Conservation (phyloP, 2,329 filamentous ascomycete genomes). For the Truncatella angustata region DNA sequence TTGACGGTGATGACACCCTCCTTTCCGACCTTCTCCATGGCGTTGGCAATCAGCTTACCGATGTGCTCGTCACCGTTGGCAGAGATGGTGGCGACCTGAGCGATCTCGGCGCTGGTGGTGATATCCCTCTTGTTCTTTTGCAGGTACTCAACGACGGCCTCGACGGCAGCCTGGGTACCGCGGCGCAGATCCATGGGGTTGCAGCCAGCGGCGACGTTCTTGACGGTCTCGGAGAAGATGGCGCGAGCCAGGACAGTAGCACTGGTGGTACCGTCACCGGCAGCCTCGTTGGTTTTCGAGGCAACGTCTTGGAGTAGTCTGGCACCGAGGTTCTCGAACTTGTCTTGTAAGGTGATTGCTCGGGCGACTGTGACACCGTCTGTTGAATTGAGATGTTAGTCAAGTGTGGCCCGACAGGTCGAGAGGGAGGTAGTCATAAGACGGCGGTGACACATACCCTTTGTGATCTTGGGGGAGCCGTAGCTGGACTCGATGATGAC, state of each 20-base stretch:
- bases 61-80: conserved; percentile 97
- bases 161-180: conserved; percentile 94
- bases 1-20: conserved; percentile 99
- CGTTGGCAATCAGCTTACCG: conserved; percentile 91
- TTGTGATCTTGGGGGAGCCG: conserved; percentile 98
- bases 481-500: conserved; percentile 98
- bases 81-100: conserved; percentile 96
- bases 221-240: conserved; percentile 99
- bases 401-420: too few relatives aligned
- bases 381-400: conserved; percentile 37
- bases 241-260: conserved; percentile 94
- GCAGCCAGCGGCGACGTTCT: conserved; percentile 99
- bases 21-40: conserved; percentile 99
- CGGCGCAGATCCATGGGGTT: conserved; percentile 99
- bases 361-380: conserved; percentile 88
- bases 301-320: conserved; percentile 96
- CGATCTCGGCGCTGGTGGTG: conserved; percentile 94
- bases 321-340: conserved; percentile 99
- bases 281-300: conserved; percentile 98
- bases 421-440: too few relatives aligned
- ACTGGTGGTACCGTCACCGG: conserved; percentile 97
- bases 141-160: conserved; percentile 90
- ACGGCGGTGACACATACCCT: conserved; percentile 66
- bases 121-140: conserved; percentile 97
- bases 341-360: conserved; percentile 92